Conservation (phyloP, 805 yeast genomes). For the Ogataea philodendri region DNA sequence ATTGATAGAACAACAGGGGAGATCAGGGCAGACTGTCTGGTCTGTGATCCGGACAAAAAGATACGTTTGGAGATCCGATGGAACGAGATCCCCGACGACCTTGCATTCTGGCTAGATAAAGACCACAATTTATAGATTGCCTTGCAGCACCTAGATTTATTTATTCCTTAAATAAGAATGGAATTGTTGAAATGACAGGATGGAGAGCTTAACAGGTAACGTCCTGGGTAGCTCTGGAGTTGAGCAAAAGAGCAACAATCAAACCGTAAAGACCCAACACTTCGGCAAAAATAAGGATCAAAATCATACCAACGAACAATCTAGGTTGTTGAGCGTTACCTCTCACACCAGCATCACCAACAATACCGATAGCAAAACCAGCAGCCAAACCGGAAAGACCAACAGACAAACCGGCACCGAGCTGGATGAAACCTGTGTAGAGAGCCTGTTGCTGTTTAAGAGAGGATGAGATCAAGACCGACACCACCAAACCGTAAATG, state of each 20-base stretch:
- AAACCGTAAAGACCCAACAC: constrained; percentile 59
- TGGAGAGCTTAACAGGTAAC: constrained; percentile 60
- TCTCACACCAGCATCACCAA: constrained; percentile 99
- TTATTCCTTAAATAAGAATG: constrained; percentile 7
- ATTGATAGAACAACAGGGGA: constrained; percentile 22
- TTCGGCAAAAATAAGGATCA: constrained; percentile 14
- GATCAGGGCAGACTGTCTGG: constrained; percentile 14
- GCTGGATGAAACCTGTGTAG: constrained; percentile 95
- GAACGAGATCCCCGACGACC: constrained; percentile 37
- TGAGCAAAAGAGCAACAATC: constrained; percentile 94
- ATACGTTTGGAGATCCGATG: constrained; percentile 28
- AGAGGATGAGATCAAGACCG: constrained; percentile 89
- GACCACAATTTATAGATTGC: constrained; percentile 14
- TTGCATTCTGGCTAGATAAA: constrained; percentile 20
- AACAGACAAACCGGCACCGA: constrained; percentile 97
- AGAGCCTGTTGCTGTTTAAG: constrained; percentile 88
- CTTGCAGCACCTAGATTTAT: constrained; percentile 9
- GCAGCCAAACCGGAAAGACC: constrained; percentile 98
- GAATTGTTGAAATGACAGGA: constrained; percentile 6
- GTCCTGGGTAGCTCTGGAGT: constrained; percentile 96
- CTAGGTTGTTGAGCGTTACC: constrained; percentile 98
- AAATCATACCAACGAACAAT: constrained; percentile 56
- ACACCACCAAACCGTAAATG: constrained; percentile 94
- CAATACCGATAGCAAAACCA: constrained; percentile 98
- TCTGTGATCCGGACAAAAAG: constrained; percentile 2